A percentile compares a stretch with the other conserved stretches of the same genome.
phyloP scores from a whole-genome alignment of 192 early-diverging fungal genomes.

The Fimicolochytrium jonesii region DNA sequence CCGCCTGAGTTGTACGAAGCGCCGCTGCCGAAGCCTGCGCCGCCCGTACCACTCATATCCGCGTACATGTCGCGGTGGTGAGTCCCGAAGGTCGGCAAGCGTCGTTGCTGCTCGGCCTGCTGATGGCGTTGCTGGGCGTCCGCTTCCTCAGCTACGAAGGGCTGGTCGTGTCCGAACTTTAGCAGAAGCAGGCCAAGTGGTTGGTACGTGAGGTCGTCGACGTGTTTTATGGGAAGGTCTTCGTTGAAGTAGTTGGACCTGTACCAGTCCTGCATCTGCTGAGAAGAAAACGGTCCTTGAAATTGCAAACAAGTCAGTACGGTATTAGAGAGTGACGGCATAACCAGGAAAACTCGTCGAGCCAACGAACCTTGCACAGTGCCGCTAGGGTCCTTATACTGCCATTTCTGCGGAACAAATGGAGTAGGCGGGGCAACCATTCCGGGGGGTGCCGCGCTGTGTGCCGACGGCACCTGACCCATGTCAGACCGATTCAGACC shows the following conservation, averaged over 20 bases:
- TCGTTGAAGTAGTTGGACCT: slow-evolving; percentile 77
- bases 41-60: not conserved
- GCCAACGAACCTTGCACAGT: slow-evolving; percentile 61
- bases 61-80: slow-evolving; percentile 7
- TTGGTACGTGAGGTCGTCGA: slow-evolving; percentile 74
- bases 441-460: slow-evolving; percentile 16
- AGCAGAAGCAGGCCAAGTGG: slow-evolving; percentile 66
- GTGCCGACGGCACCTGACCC: no score
- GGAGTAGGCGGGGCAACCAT: slow-evolving; percentile 7
- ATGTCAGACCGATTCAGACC: no score
- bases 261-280: slow-evolving; percentile 97
- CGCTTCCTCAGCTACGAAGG: slow-evolving; percentile 56
- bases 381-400: slow-evolving; percentile 80
- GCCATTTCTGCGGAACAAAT: slow-evolving; percentile 53
- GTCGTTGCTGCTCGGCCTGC: slow-evolving; percentile 6
- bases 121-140: slow-evolving; percentile 25
- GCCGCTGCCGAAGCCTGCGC: slow-evolving; percentile 3
- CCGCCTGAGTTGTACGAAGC: slow-evolving; percentile 20
- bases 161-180: slow-evolving; percentile 63
- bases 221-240: slow-evolving; percentile 76
- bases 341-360: no score
- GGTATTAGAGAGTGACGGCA: no score
- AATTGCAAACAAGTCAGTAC: no score
- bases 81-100: not conserved
- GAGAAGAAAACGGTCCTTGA: slow-evolving; percentile 76